Evolutionary conservation across 2,329 filamentous ascomycete genomes (phyloP).

Genomic region (Sclerotinia spermophila): DNA sequence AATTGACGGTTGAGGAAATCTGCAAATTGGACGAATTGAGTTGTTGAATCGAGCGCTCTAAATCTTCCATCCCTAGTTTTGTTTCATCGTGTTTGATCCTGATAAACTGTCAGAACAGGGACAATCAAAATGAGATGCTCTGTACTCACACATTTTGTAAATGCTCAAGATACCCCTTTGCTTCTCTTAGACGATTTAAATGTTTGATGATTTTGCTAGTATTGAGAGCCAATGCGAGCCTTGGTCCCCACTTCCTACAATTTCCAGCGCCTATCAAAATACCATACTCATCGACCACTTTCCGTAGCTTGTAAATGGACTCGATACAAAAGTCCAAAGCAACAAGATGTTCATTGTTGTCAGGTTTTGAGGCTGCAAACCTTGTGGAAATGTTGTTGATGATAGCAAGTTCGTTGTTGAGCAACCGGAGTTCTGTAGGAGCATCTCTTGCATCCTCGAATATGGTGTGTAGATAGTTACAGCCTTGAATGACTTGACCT

Average conservation of each 20-base stretch:
- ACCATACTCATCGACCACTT: neutral
- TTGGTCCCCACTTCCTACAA: neutral
- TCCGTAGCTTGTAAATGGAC: neutral
- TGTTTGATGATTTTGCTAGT: neutral
- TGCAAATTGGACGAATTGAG: neutral
- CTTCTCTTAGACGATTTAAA: neutral
- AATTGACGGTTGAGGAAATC: neutral
- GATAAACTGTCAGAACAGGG: neutral
- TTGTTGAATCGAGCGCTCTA: neutral
- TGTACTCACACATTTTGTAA: neutral
- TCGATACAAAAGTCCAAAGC: neutral
- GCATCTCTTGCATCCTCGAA: neutral
- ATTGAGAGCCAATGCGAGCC: neutral
- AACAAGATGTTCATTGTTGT: neutral
- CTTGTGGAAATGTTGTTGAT: neutral
- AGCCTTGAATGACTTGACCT: neutral
- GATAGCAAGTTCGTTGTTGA: neutral
- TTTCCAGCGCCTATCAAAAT: neutral
- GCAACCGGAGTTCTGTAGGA: neutral
- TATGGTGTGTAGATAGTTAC: neutral
- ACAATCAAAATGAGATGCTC: neutral
- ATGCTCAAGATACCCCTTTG: neutral
- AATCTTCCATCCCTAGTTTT: neutral
- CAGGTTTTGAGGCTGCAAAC: too few species aligned
- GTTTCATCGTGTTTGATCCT: neutral